Evolutionary conservation across 345 rosid genomes (phyloP), one percentile per base, ranked within the genome.

Genomic region (Corymbia maculata): DNA sequence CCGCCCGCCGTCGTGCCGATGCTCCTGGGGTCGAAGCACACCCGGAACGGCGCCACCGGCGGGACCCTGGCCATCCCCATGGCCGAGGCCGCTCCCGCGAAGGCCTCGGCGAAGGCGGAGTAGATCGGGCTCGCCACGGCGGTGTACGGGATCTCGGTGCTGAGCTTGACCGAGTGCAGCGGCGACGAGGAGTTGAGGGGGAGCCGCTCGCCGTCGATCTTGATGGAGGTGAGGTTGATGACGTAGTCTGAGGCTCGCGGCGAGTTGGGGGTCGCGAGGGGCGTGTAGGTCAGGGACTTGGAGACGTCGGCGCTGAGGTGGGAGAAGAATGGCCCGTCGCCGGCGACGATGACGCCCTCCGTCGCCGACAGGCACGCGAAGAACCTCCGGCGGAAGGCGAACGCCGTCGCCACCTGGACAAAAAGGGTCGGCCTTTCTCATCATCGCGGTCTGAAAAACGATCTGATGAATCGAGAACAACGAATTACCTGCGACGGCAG

Each of bases 141-240:
- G 21, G 97, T 93, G 92, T 94, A 97, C n/a, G 99, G 97, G 17
- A 91, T 91, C 21, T 89, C 64, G 45, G 98, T 91, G 92, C 98
- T 95, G 70, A 97, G 86, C 89, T 92, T 44, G 49, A 75, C 10
- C 84, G 24, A 21, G 84, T 85, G 85, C 55, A 89, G 89, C 61
- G 90, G 89, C 53, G 88, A 89, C 28, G 91, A 89, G 2, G 93
- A 88, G 55, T 52, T 68, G 44, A 94, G 66, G 21, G 90, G 87
- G 64, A 95, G 44, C 61, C 91, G 90, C 85, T 88, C 66, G 45
- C 95, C 94, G 86, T 92, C 79, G 88, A 97, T 92, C 88, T 92
- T 94, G 87, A 97, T 90, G 30, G 97, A 93, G 85, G 89, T 94
- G 75, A 95, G 92, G 64, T 88, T 89, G 55, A 97, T 89, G 55